Conservation (phyloP, 2,329 filamentous ascomycete genomes). For the Fusarium sp. region DNA sequence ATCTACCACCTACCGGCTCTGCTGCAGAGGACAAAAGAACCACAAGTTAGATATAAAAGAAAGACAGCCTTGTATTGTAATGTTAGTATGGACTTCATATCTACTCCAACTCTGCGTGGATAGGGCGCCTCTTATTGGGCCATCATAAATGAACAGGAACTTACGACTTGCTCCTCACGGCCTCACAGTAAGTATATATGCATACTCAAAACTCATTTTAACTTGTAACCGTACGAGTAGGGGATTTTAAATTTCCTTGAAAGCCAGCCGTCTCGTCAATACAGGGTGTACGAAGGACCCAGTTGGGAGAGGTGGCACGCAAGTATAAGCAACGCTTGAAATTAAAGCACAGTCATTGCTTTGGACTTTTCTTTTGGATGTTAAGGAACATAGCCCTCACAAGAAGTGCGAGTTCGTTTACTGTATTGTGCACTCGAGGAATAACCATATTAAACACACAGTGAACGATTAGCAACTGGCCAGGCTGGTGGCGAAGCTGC, state of each 20-base stretch:
- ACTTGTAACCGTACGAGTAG: accelerated
- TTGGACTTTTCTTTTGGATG: no score
- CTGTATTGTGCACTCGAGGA: no score
- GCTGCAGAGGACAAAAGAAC: accelerated
- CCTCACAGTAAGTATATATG: accelerated
- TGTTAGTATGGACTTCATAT: background rate
- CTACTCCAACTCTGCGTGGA: background rate
- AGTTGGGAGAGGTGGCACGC: background rate
- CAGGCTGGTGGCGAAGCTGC: background rate
- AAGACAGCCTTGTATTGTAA: accelerated
- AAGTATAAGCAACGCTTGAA: background rate
- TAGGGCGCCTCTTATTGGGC: background rate
- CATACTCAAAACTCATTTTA: background rate
- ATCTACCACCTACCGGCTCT: background rate
- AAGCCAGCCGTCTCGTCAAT: background rate
- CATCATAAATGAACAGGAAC: background rate
- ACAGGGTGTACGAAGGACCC: accelerated
- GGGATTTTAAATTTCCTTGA: accelerated
- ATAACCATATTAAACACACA: accelerated
- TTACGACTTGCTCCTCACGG: background rate
- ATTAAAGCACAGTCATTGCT: accelerated
- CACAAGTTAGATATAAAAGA: accelerated
- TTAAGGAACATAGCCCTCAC: no score
- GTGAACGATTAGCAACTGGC: background rate
- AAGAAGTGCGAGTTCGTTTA: no score